phyloP scores from a whole-genome alignment of 2,329 filamentous ascomycete species.

The Monosporascus sp. region DNA sequence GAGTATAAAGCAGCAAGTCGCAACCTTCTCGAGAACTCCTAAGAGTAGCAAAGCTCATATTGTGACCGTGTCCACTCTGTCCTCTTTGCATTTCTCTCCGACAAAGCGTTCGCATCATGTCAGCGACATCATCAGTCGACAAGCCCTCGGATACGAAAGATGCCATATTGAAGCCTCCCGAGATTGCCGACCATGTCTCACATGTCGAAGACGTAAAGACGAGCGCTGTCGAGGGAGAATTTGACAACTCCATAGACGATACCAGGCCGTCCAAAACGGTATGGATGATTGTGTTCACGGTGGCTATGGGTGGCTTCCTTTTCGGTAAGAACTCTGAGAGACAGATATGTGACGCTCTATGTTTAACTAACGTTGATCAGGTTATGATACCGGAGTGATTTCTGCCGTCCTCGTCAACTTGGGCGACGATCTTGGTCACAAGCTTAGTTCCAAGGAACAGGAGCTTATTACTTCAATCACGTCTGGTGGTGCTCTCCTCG shows the following conservation, averaged over 20 bases:
- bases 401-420: constrained; percentile 37
- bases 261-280: constrained; percentile 18
- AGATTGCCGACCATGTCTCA: not conserved
- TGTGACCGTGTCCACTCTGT: not conserved
- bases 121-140: not conserved
- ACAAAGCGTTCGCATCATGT: not conserved
- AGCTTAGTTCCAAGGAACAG: constrained; percentile 37
- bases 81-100: not conserved
- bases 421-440: constrained; percentile 33
- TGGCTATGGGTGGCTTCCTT: constrained; percentile 23
- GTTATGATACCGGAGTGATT: not conserved
- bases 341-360: not conserved
- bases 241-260: constrained; percentile 22
- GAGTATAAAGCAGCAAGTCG: not conserved
- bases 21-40: not conserved
- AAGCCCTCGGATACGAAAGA: not conserved
- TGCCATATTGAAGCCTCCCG: not conserved
- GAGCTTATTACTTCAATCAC: constrained; percentile 49
- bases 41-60: not conserved
- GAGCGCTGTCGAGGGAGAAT: constrained; percentile 6
- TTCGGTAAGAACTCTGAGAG: constrained; percentile 14
- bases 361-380: not conserved
- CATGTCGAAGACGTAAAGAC: not conserved
- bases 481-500: constrained; percentile 42
- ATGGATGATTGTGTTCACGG: constrained; percentile 23